Conservation (phyloP, 176 grass and related monocot species). For the Carex littledalei region DNA sequence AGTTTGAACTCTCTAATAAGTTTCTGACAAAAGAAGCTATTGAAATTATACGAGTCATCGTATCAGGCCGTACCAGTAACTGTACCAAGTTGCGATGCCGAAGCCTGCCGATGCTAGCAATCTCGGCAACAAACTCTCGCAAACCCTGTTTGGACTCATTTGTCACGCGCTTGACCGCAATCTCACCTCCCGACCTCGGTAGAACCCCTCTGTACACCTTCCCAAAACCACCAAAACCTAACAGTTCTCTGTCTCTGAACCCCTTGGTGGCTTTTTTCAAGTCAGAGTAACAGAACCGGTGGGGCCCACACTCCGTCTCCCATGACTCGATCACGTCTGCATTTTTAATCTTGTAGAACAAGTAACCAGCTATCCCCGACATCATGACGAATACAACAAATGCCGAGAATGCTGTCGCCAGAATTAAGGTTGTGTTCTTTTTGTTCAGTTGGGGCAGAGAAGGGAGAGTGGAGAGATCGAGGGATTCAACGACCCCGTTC, state of each 20-base stretch:
- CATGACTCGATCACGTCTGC: slow-evolving; percentile 69
- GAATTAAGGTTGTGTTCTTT: slow-evolving; percentile 28
- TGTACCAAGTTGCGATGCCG: slow-evolving; percentile 80
- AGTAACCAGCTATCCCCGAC: slow-evolving; percentile 19
- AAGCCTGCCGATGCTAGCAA: slow-evolving; percentile 67
- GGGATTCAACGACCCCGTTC: slow-evolving; percentile 31
- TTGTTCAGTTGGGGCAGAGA: slow-evolving; percentile 29
- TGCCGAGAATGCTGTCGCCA: slow-evolving; percentile 38
- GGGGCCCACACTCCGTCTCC: slow-evolving; percentile 73
- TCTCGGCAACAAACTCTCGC: slow-evolving; percentile 73
- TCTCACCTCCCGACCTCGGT: slow-evolving; percentile 18
- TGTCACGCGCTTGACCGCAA: slow-evolving; percentile 74
- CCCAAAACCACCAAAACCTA: slow-evolving; percentile 75
- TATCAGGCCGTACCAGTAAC: slow-evolving; percentile 22
- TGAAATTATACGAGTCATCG: background rate
- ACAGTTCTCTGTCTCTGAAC: slow-evolving; percentile 63
- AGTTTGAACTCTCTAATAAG: background rate
- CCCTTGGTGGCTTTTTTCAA: slow-evolving; percentile 60
- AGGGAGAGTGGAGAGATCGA: slow-evolving; percentile 52
- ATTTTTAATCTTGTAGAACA: slow-evolving; percentile 46
- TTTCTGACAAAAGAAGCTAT: background rate
- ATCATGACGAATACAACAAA: slow-evolving; percentile 36
- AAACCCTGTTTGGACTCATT: slow-evolving; percentile 75
- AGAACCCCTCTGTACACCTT: slow-evolving; percentile 90
- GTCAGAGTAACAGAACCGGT: slow-evolving; percentile 60